A percentile compares a stretch with the other conserved stretches of the same genome.
Conservation (phyloP, 2,329 filamentous ascomycete species). For the Emericellopsis atlantica region DNA sequence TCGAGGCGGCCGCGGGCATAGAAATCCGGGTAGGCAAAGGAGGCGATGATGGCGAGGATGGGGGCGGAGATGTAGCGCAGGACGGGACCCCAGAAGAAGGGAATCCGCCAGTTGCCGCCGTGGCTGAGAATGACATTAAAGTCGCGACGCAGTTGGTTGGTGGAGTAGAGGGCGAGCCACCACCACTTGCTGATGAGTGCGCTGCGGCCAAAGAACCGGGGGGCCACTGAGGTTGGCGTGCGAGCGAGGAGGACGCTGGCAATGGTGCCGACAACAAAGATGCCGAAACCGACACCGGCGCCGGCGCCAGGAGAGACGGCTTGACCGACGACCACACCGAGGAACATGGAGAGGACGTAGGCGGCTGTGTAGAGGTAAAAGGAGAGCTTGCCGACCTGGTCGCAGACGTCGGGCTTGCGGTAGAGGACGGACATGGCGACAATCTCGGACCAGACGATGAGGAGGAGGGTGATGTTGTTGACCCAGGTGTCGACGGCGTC, state of each 20-base stretch:
- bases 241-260: conserved; percentile 19
- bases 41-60: conserved; percentile 8
- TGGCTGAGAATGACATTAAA: conserved; percentile 33
- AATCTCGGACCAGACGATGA: conserved; percentile 36
- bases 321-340: conserved; percentile 31
- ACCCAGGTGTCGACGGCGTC: conserved; percentile 39
- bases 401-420: conserved; percentile 28
- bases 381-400: conserved; percentile 20
- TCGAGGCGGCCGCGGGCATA: conserved; percentile 5
- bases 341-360: conserved; percentile 31
- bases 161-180: conserved; percentile 43
- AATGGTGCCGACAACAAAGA: conserved; percentile 25
- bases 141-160: conserved; percentile 35
- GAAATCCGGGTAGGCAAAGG: conserved; percentile 8
- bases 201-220: conserved; percentile 27
- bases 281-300: conserved; percentile 29
- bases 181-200: conserved; percentile 27
- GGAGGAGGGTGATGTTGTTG: conserved; percentile 36
- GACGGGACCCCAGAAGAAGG: conserved; percentile 6
- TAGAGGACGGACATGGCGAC: conserved; percentile 36
- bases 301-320: conserved; percentile 21
- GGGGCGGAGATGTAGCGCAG: conserved; percentile 9
- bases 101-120: conserved; percentile 24
- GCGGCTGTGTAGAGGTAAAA: conserved; percentile 26
- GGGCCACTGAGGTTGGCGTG: conserved; percentile 18